Base-by-base conservation (phyloP, 2,329 filamentous ascomycete genomes). In the Cladosporium cucumerinum region DNA sequence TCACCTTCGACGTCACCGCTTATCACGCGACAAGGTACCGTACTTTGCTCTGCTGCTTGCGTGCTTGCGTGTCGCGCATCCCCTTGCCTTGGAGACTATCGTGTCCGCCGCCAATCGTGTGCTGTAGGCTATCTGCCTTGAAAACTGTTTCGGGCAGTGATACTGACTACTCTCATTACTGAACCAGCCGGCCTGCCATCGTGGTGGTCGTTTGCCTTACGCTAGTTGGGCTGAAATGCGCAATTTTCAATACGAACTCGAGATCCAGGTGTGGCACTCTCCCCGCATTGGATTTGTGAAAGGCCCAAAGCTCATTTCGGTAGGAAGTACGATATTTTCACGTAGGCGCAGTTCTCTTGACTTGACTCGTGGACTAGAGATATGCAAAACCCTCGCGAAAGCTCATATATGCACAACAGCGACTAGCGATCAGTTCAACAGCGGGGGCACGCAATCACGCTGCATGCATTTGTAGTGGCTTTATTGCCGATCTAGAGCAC, bases 21-120 rank as follows among this genome's bases (percentile, higher is more conserved):
- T 26, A 36, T 58, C 55, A 46, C 55, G 55, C 36, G 55, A 58
- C 55, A 25, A 58, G 23, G 55, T 54, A 54, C 51, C 51, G 36
- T 46, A 28, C 32, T 36, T 55, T 58, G 8, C 34, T 23, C 30
- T 57, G 32, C 30, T 39, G 54, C 28, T 57, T 34, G 30, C 21
- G 54, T 58, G 55, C 23, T 58, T 58, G 55, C 55, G 55, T 58
- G 36, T 58, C 55, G 55, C 18, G 23, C 32, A 5, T 34, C 32
- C 32, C 32, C 32, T 34, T 34, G 32, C 32, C 32, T 34, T 16
- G 32, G 32, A 12, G n/a, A 46, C 23, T 46, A 21, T 23, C 39
- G 39, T 46, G 39, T 46, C n/a, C 39, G 39, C n/a, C 39, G n/a
- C n/a, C 39, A 46, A 46, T 23, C n/a, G 39, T 16, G n/a, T 46